phyloP scores from a whole-genome alignment of 371 early-diverging fungal genomes.

The Haplosporangium sp. region DNA sequence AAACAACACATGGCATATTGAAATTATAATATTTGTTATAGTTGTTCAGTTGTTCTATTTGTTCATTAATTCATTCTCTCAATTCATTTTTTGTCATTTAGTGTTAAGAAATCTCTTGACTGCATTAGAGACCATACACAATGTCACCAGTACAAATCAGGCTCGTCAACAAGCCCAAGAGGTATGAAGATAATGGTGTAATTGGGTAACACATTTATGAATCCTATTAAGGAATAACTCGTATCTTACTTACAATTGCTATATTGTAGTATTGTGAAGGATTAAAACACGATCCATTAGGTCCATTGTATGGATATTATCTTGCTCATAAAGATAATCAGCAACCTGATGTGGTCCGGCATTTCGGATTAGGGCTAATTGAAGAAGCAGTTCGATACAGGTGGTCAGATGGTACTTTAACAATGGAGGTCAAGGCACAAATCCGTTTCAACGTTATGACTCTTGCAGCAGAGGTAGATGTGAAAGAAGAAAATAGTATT shows the following conservation, averaged over 20 bases:
- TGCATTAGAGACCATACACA: conserved; percentile 61
- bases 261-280: conserved; percentile 56
- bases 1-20: no score
- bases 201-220: not conserved
- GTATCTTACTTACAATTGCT: not conserved
- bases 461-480: conserved; percentile 59
- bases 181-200: conserved; percentile 23
- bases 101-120: conserved; percentile 42
- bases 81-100: conserved; percentile 9
- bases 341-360: conserved; percentile 56
- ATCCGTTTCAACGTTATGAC: conserved; percentile 53
- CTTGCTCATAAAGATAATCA: conserved; percentile 59
- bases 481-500: not conserved
- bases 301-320: conserved; percentile 58
- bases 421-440: conserved; percentile 31
- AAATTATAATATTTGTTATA: not conserved
- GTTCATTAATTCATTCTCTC: not conserved
- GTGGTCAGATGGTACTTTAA: conserved; percentile 58
- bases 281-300: conserved; percentile 52
- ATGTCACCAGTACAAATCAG: conserved; percentile 52
- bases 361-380: conserved; percentile 66
- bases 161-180: conserved; percentile 57
- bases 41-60: not conserved
- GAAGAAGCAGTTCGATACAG: conserved; percentile 60
- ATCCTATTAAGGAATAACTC: not conserved